These are phyloP conservation scores for Penicillium ucsense DNA, from an alignment of 495 filamentous ascomycete species.

Conservation along the genomic window DNA sequence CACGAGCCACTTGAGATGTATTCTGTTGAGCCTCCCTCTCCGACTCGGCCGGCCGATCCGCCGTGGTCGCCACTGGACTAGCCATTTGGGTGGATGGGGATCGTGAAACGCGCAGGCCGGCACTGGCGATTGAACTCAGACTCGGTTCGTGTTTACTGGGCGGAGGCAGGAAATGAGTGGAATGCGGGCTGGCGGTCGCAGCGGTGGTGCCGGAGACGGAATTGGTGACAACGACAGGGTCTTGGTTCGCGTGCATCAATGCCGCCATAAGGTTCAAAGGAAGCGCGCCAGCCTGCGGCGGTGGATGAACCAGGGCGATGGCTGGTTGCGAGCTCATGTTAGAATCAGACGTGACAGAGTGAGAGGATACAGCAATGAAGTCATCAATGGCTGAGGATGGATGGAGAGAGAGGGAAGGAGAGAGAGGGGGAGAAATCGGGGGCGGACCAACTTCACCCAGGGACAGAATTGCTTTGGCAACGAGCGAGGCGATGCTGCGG, in stretches of 20 bases:
- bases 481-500: conserved; percentile 3
- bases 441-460: conserved; percentile 13
- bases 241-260: conserved; percentile 39
- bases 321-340: conserved; percentile 62
- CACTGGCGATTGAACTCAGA: conserved; percentile 37
- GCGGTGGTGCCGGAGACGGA: conserved; percentile 21
- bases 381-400: too few relatives aligned
- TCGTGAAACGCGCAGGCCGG: conserved; percentile 36
- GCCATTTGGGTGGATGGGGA: conserved; percentile 28
- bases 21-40: conserved; percentile 30
- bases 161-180: conserved; percentile 25
- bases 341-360: conserved; percentile 34
- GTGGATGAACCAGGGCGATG: conserved; percentile 45
- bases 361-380: too few relatives aligned
- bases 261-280: conserved; percentile 36
- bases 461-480: neutral
- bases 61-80: conserved; percentile 16
- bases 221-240: conserved; percentile 33
- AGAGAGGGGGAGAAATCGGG: neutral
- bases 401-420: conserved; percentile 34
- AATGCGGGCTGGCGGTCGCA: conserved; percentile 24
- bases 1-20: conserved; percentile 35
- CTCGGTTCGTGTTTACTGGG: conserved; percentile 33
- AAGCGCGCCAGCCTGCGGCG: conserved; percentile 26
- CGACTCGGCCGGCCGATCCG: conserved; percentile 25